Percentiles rank a stretch among this genome's conserved stretches.
Conservation (phyloP, 352 stramenopile genomes). For the Pythium brassicae region DNA sequence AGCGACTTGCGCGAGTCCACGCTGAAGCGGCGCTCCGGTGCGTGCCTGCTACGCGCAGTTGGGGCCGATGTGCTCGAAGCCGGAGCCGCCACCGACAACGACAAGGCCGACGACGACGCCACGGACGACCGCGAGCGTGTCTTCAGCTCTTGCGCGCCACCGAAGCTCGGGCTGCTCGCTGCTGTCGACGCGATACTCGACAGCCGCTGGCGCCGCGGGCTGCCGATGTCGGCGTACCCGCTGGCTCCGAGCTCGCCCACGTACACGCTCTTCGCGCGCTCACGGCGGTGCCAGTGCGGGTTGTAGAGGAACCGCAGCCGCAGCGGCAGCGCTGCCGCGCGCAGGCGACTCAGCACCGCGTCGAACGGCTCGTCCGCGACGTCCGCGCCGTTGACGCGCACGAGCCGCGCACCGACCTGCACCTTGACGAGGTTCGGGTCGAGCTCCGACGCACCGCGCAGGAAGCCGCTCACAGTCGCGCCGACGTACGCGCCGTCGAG, state of each 20-base stretch:
- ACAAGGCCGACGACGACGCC: not conserved
- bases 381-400: conserved; percentile 71
- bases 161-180: not conserved
- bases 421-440: conserved; percentile 57
- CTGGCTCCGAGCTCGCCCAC: conserved; percentile 10
- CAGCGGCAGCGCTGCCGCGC: conserved; percentile 41
- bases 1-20: conserved; percentile 45
- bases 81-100: not conserved
- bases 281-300: conserved; percentile 35
- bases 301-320: conserved; percentile 68
- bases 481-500: conserved; percentile 58
- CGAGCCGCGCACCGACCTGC: conserved; percentile 54
- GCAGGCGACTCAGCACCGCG: conserved; percentile 50
- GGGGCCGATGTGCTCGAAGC: not conserved
- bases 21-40: conserved; percentile 40
- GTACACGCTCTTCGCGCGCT: conserved; percentile 14
- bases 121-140: conserved; percentile 8
- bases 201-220: conserved; percentile 13
- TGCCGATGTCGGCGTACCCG: conserved; percentile 9
- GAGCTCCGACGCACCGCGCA: conserved; percentile 49
- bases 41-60: not conserved
- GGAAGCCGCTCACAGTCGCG: conserved; percentile 64
- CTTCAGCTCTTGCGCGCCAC: conserved; percentile 1
- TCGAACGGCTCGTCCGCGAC: conserved; percentile 59
- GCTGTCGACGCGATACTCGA: conserved; percentile 8